A percentile compares a stretch with the other conserved stretches of the same genome.
Conservation (phyloP, 2,329 filamentous ascomycete species). For the Chaetomium olivaceum region DNA sequence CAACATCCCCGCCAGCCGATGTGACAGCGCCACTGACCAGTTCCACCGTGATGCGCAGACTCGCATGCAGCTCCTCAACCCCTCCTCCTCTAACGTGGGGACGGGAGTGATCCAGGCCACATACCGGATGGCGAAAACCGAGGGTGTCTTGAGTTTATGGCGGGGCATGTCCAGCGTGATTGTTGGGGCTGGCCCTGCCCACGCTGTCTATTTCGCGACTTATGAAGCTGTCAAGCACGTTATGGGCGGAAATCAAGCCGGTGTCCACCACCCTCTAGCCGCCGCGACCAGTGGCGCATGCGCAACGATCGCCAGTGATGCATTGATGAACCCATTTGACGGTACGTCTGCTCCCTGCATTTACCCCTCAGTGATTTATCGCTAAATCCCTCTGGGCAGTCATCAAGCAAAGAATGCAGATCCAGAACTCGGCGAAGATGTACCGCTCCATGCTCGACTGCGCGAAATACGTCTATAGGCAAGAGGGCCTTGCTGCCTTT, state of each 20-base stretch:
- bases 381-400: slow-evolving; percentile 54
- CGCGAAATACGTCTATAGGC: slow-evolving; percentile 81
- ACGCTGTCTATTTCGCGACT: slow-evolving; percentile 97
- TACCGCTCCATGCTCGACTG: slow-evolving; percentile 87
- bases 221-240: slow-evolving; percentile 97
- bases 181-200: slow-evolving; percentile 90
- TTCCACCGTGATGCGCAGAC: slow-evolving; percentile 59
- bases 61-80: slow-evolving; percentile 94
- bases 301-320: slow-evolving; percentile 95
- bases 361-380: not conserved
- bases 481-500: slow-evolving; percentile 87
- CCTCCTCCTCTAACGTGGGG: slow-evolving; percentile 77
- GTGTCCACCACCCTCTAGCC: slow-evolving; percentile 88
- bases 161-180: slow-evolving; percentile 95
- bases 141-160: slow-evolving; percentile 92
- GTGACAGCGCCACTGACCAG: slow-evolving; percentile 26
- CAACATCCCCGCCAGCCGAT: not conserved
- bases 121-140: slow-evolving; percentile 84
- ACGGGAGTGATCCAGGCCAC: slow-evolving; percentile 90
- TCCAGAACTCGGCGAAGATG: slow-evolving; percentile 84
- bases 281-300: slow-evolving; percentile 91
- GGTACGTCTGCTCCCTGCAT: slow-evolving; percentile 53
- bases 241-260: slow-evolving; percentile 86
- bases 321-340: slow-evolving; percentile 99
- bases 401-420: slow-evolving; percentile 99